These are phyloP conservation scores for Fusarium verrucosum DNA, from an alignment of 2,329 filamentous ascomycete species.

Conservation along the genomic window DNA sequence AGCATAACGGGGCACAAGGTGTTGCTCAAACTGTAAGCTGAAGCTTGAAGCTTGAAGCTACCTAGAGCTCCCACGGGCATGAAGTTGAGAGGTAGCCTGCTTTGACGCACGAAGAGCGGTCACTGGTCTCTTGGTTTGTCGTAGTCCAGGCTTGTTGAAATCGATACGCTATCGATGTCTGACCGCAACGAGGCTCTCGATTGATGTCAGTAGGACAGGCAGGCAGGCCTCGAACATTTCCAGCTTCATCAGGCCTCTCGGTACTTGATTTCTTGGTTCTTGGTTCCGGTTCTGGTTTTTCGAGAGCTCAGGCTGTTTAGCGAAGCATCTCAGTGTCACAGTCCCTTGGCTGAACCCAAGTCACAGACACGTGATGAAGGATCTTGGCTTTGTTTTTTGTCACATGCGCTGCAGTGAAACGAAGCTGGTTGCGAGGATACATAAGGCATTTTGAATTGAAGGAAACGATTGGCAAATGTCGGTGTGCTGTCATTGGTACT, in stretches of 20 bases:
- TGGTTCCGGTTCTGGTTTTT: not conserved
- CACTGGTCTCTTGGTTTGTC: constrained; percentile 5
- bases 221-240: constrained; percentile 17
- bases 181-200: constrained; percentile 10
- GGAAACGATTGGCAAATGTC: constrained; percentile 40
- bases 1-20: constrained; percentile 25
- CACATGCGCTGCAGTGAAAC: constrained; percentile 25
- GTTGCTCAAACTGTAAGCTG: constrained; percentile 13
- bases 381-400: constrained; percentile 28
- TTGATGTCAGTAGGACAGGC: constrained; percentile 2
- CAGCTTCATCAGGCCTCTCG: not conserved
- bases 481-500: constrained; percentile 37
- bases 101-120: constrained; percentile 28
- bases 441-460: constrained; percentile 17
- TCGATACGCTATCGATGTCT: constrained; percentile 28
- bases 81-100: constrained; percentile 25
- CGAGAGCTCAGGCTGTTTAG: not conserved
- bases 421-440: constrained; percentile 1
- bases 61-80: constrained; percentile 14
- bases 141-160: not conserved
- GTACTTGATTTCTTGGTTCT: not conserved
- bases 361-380: constrained; percentile 29
- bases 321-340: not conserved
- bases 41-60: constrained; percentile 7
- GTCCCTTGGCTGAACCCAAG: not conserved